Evolutionary conservation across 2,329 filamentous ascomycete species (phyloP).

Genomic region (Trichoderma sp.): DNA sequence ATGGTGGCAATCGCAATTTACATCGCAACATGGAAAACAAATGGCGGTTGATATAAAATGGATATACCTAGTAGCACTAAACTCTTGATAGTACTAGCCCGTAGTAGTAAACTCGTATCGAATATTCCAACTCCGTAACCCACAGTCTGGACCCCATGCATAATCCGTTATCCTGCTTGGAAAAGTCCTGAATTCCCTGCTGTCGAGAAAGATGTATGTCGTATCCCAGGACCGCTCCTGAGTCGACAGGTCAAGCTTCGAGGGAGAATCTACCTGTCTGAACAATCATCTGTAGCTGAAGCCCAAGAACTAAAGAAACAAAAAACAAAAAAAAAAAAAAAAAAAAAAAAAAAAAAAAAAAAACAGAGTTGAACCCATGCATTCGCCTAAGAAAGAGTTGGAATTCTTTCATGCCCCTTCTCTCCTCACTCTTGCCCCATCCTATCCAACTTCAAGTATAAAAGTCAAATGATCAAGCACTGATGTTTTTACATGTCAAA

Average conservation of each 20-base stretch:
- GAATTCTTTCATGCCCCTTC: not conserved
- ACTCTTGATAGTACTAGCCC: not conserved
- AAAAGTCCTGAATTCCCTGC: slow-evolving; percentile 18
- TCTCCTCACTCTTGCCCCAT: not conserved
- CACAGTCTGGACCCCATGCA: slow-evolving; percentile 25
- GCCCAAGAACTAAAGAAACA: slow-evolving; percentile 5
- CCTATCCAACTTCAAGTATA: not conserved
- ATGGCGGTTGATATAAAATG: not conserved
- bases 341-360: not conserved
- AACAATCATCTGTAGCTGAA: slow-evolving; percentile 13
- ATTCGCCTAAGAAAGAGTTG: not conserved
- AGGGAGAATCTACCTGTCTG: slow-evolving; percentile 28
- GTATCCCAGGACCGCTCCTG: slow-evolving; percentile 26
- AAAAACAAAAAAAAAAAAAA: not conserved
- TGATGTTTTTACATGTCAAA: slow-evolving; percentile 7
- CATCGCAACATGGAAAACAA: not conserved
- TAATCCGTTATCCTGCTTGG: slow-evolving; percentile 29
- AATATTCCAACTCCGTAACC: slow-evolving; percentile 15
- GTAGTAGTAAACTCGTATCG: not conserved
- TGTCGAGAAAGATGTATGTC: slow-evolving; percentile 15
- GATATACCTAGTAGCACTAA: not conserved
- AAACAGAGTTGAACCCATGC: not conserved
- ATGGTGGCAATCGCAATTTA: not conserved
- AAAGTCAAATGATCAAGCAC: slow-evolving; percentile 1
- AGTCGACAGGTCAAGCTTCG: slow-evolving; percentile 24